Percentiles rank a stretch among this genome's conserved stretches.
phyloP scores from a whole-genome alignment of 768 basidiomycete genomes.

The Hortiboletus campestris region DNA sequence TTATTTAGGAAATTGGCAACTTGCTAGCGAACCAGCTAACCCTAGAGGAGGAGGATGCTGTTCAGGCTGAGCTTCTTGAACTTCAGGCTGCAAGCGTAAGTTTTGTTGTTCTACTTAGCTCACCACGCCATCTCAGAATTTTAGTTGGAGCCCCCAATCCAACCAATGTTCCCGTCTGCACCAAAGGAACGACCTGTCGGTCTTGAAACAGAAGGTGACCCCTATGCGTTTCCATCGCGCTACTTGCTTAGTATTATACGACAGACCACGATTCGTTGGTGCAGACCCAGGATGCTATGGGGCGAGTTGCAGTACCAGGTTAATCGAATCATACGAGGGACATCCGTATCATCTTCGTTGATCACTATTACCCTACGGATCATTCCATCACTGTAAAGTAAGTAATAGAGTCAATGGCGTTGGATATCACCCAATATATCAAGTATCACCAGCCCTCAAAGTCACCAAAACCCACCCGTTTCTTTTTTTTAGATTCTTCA shows the following conservation, averaged over 20 bases:
- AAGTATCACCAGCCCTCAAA: slow-evolving; percentile 73
- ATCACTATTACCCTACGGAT: slow-evolving; percentile 7
- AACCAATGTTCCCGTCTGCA: slow-evolving; percentile 50
- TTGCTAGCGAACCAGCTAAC: slow-evolving; percentile 81
- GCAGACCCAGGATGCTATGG: neutral
- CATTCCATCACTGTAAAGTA: slow-evolving; percentile 12
- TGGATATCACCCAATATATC: neutral
- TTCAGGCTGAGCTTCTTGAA: slow-evolving; percentile 75
- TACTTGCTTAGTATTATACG: slow-evolving; percentile 1
- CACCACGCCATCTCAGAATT: neutral
- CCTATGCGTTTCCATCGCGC: neutral
- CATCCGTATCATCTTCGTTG: neutral
- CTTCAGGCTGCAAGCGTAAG: slow-evolving; percentile 66
- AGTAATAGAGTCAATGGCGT: neutral
- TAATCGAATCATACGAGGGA: slow-evolving; percentile 10
- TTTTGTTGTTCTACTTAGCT: slow-evolving; percentile 3
- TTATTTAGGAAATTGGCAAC: slow-evolving; percentile 86
- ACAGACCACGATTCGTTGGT: slow-evolving; percentile 2
- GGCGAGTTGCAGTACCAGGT: slow-evolving; percentile 22
- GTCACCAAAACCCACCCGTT: slow-evolving; percentile 86
- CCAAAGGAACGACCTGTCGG: slow-evolving; percentile 46
- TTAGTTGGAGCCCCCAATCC: slow-evolving; percentile 32
- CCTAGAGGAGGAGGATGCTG: slow-evolving; percentile 90
- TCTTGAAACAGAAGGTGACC: slow-evolving; percentile 33
- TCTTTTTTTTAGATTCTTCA: slow-evolving; percentile 72